Percentiles rank a stretch among this genome's conserved stretches.
Conservation (phyloP, 1,284 basidiomycete genomes). For the Fomitopsis pinicola region DNA sequence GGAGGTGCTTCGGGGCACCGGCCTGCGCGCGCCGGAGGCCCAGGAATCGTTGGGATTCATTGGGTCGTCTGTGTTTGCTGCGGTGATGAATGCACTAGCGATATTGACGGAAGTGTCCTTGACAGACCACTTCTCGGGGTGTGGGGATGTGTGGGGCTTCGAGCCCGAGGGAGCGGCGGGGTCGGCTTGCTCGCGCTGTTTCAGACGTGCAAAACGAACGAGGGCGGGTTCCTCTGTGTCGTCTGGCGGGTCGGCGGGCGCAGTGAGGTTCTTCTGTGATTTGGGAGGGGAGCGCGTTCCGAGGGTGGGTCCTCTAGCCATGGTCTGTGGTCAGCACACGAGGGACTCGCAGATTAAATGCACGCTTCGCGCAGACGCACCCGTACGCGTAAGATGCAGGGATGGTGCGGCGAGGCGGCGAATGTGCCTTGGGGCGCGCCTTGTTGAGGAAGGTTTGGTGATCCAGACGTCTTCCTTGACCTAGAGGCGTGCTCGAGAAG, state of each 20-base stretch:
- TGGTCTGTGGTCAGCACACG: not conserved
- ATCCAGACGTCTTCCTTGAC: constrained; percentile 80
- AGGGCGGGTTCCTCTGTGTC: constrained; percentile 43
- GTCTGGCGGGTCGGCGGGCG: constrained; percentile 22
- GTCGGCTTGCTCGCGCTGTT: constrained; percentile 45
- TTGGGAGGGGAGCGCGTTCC: constrained; percentile 59
- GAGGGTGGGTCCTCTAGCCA: constrained; percentile 49
- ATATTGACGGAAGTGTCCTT: constrained; percentile 83
- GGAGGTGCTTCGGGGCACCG: constrained; percentile 62
- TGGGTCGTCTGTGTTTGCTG: constrained; percentile 44
- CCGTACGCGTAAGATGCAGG: constrained; percentile 67
- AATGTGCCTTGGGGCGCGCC: constrained; percentile 28
- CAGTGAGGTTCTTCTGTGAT: constrained; percentile 24
- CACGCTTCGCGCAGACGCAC: constrained; percentile 34
- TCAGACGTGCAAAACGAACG: constrained; percentile 46
- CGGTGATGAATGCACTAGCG: constrained; percentile 74
- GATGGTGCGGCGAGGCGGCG: constrained; percentile 34
- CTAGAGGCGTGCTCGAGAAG: constrained; percentile 76
- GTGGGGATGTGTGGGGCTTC: constrained; percentile 35
- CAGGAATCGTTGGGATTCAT: constrained; percentile 55
- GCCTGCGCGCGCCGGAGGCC: constrained; percentile 53
- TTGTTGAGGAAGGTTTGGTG: constrained; percentile 73
- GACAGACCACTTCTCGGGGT: constrained; percentile 65
- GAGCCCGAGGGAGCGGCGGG: constrained; percentile 8
- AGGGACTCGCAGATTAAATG: constrained; percentile 13